Percentiles rank a stretch among this genome's conserved stretches.
Evolutionary conservation across 1,284 basidiomycete species (phyloP).

Genomic region (Apiotrichum akiyoshidainum): DNA sequence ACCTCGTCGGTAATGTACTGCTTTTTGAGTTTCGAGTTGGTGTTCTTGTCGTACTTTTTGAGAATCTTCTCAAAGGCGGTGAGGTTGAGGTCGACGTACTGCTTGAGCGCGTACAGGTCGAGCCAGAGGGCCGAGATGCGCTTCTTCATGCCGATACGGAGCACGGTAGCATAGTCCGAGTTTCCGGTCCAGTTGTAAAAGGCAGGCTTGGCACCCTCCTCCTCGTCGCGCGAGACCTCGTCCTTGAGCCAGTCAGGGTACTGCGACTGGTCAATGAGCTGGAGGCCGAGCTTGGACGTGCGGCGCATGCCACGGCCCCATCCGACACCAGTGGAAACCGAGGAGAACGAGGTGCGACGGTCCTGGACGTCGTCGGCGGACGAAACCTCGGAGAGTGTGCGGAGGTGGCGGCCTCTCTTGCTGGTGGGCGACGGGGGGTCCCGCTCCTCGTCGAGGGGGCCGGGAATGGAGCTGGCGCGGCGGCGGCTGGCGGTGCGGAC

Average conservation of each 20-base stretch:
- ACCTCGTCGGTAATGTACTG: constrained; percentile 74
- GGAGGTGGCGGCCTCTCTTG: constrained; percentile 18
- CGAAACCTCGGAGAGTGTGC: constrained; percentile 30
- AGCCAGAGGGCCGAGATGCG: constrained; percentile 85
- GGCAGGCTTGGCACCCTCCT: constrained; percentile 8
- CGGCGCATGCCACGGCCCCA: neutral
- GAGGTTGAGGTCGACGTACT: constrained; percentile 92
- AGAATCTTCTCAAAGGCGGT: constrained; percentile 94
- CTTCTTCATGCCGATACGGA: constrained; percentile 85
- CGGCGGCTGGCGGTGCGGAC: constrained; percentile 17
- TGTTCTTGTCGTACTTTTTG: constrained; percentile 99
- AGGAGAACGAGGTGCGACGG: constrained; percentile 40
- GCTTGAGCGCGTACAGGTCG: constrained; percentile 73
- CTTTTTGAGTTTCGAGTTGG: constrained; percentile 78
- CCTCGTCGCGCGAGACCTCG: constrained; percentile 9
- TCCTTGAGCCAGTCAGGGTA: constrained; percentile 34
- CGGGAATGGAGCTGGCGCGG: constrained; percentile 16
- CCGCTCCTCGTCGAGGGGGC: neutral
- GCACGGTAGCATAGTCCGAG: constrained; percentile 81
- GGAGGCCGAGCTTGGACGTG: constrained; percentile 18
- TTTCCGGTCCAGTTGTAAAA: constrained; percentile 70
- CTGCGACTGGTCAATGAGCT: constrained; percentile 34
- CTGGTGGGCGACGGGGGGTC: constrained; percentile 14
- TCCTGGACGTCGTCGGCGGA: constrained; percentile 30
- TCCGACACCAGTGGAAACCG: constrained; percentile 1